Percentiles rank a stretch among this genome's conserved stretches.
Evolutionary conservation across 305 asterid genomes (phyloP).

Genomic region (Coffea humblotiana): DNA sequence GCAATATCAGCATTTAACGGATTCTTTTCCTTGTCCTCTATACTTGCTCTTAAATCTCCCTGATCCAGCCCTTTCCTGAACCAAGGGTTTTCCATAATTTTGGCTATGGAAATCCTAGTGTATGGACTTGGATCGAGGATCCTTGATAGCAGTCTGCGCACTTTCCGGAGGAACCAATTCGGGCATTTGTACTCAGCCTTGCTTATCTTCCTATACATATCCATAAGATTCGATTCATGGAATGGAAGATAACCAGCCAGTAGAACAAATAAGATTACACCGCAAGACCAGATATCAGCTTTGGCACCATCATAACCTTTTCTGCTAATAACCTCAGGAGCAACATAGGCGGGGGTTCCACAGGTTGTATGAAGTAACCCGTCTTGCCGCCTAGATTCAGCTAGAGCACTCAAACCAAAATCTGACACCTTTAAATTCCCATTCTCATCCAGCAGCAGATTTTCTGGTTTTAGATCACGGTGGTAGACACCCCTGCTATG

Average conservation of each 20-base stretch:
- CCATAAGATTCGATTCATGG: slow-evolving; percentile 37
- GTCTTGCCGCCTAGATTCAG: slow-evolving; percentile 36
- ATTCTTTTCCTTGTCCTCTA: slow-evolving; percentile 17
- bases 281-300: slow-evolving; percentile 48
- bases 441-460: slow-evolving; percentile 38
- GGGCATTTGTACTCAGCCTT: slow-evolving; percentile 40
- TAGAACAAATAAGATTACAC: slow-evolving; percentile 43
- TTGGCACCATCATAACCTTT: slow-evolving; percentile 42
- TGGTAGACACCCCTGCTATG: slow-evolving; percentile 44
- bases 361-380: slow-evolving; percentile 48
- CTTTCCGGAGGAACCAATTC: slow-evolving; percentile 35
- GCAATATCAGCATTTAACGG: slow-evolving; percentile 1
- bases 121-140: slow-evolving; percentile 40
- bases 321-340: slow-evolving; percentile 43
- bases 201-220: slow-evolving; percentile 40
- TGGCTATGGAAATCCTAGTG: slow-evolving; percentile 37
- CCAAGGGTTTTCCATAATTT: slow-evolving; percentile 41
- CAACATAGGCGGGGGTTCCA: slow-evolving; percentile 47
- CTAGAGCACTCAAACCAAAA: slow-evolving; percentile 45
- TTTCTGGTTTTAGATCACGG: slow-evolving; percentile 47
- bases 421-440: slow-evolving; percentile 42
- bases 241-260: slow-evolving; percentile 44
- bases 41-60: background rate
- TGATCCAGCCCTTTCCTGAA: slow-evolving; percentile 31
- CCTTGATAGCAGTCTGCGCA: slow-evolving; percentile 27